Base-by-base conservation (phyloP, 2,329 filamentous ascomycete species). In the Cercospora janseana region DNA sequence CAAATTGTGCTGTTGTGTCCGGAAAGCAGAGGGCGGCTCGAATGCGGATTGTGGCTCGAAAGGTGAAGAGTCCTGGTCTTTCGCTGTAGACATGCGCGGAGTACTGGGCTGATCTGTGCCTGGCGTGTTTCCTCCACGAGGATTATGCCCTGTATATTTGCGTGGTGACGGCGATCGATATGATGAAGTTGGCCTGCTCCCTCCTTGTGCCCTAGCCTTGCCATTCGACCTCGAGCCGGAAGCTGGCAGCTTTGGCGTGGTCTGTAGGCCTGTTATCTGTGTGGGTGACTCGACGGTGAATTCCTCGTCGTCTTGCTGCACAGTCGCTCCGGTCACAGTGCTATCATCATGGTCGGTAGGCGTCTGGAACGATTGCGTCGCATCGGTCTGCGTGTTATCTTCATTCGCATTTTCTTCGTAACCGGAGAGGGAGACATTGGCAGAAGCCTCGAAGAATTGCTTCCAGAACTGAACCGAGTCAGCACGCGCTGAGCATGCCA, bases 401-500 rank as follows among this genome's bases (percentile, higher is more conserved):
- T 68, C 81, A n/a, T 86, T 83, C 5, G 69, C 68, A 10, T 81
- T 81, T 16, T 95, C 91, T 66, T 95, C 92, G 69, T 98, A 96
- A 21, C 91, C 90, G 0, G 90, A 95, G 8, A 98, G 80, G 8
- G 92, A 95, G 20, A 98, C 92, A 64, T 98, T 97, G 67, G 93
- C 93, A 40, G 91, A 95, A 27, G 93, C 90, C 73, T 98, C 93
- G 71, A 98, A 98, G 76, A 98, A 98, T 75, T 97, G 91, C 72
- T 98, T 98, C 93, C 93, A 98, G 72, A 98, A 98, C 87, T 94
- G 64, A 9, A 47, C 20, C 21, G 6, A 31, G 41, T 55, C 26
- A 57, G 51, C 16, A n/a, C 15, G 26, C 29, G 47, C 37, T 32
- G 31, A 29, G 3, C 8, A 29, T 28, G 13, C 21, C 23, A 28